These are phyloP conservation scores for Quercus variabilis DNA, from an alignment of 306 rosid genomes.

Conservation along the genomic window DNA sequence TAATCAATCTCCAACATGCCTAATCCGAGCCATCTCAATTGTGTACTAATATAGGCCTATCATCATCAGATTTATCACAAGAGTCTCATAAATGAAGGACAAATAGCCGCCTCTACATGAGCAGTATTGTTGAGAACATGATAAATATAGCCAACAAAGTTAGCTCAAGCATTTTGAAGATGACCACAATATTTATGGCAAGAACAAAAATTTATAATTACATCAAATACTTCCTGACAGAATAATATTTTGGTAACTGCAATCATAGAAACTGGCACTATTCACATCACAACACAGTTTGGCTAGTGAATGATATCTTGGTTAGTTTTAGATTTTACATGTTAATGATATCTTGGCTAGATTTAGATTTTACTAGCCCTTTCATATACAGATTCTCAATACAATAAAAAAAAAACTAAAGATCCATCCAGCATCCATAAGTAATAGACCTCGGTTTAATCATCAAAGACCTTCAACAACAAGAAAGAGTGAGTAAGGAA, in stretches of 20 bases:
- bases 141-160: neutral
- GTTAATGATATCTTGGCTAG: neutral
- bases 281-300: neutral
- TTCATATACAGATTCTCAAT: neutral
- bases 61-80: neutral
- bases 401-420: neutral
- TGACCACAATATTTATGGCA: too few species aligned
- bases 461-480: neutral
- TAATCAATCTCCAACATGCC: too few species aligned
- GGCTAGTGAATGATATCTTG: neutral
- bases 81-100: neutral
- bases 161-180: too few species aligned
- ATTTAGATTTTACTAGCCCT: neutral
- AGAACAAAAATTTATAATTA: too few species aligned
- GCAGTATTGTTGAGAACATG: too few species aligned
- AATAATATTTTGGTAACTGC: neutral
- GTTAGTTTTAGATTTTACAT: neutral
- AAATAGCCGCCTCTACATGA: neutral
- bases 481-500: neutral
- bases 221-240: too few species aligned
- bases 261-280: neutral
- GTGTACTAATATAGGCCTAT: too few species aligned
- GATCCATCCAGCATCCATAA: neutral
- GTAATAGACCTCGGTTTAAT: neutral
- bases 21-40: too few species aligned